Evolutionary conservation across 176 grass and related monocot genomes (phyloP).

Genomic region (Themeda triandra): DNA sequence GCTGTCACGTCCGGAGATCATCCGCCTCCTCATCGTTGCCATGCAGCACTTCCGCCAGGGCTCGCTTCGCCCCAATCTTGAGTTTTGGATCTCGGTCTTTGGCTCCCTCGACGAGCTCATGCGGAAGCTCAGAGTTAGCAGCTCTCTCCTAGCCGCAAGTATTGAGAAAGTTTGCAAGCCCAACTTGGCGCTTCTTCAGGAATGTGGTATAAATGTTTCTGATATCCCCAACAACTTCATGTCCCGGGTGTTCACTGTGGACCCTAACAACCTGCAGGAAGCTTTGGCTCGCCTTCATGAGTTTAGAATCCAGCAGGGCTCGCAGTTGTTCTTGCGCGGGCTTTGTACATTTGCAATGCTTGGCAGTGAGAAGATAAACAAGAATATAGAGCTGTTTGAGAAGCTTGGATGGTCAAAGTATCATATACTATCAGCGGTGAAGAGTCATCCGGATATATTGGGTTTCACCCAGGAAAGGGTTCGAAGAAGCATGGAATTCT

Average conservation of each 20-base stretch:
- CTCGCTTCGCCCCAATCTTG: background rate
- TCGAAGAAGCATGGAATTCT: background rate
- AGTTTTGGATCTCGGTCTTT: conserved; percentile 24
- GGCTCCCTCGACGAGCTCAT: conserved; percentile 23
- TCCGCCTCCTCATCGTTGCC: background rate
- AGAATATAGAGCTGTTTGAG: background rate
- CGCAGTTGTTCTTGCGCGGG: conserved; percentile 2
- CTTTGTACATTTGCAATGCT: background rate
- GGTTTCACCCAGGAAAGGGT: background rate
- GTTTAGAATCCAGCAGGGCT: background rate
- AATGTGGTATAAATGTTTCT: conserved; percentile 4
- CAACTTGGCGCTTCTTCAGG: conserved; percentile 31
- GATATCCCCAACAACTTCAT: background rate
- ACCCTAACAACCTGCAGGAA: background rate
- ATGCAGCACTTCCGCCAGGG: background rate
- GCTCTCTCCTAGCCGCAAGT: background rate
- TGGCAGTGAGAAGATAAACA: background rate
- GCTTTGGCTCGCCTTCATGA: background rate
- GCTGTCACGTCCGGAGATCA: conserved; percentile 13
- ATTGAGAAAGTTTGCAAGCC: conserved; percentile 29
- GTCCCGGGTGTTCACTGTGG: background rate
- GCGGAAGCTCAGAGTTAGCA: background rate
- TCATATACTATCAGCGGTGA: background rate
- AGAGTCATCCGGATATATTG: background rate
- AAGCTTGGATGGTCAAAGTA: background rate